phyloP scores from a whole-genome alignment of 1,139 yeast species.

The Waltiozyma sp. region DNA sequence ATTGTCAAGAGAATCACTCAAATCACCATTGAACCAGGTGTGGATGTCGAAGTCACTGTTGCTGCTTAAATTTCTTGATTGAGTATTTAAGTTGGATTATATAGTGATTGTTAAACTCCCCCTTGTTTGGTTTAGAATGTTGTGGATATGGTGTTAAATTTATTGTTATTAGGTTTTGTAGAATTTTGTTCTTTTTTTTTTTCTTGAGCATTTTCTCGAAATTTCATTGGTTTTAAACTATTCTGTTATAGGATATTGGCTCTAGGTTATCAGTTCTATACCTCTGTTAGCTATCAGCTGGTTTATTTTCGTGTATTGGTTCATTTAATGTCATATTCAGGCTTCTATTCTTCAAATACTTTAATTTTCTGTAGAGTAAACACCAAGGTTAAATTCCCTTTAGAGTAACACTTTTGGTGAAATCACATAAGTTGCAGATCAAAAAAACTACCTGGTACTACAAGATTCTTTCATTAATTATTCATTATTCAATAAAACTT shows the following conservation, averaged over 20 bases:
- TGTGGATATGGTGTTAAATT: constrained; percentile 5
- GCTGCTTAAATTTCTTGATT: constrained; percentile 23
- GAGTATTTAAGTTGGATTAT: not conserved
- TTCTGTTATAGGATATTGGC: constrained; percentile 5
- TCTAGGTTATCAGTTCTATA: constrained; percentile 21
- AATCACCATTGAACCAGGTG: constrained; percentile 78
- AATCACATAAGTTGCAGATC: too few species aligned
- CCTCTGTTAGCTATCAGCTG: constrained; percentile 22
- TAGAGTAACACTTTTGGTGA: too few species aligned
- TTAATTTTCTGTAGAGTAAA: too few species aligned
- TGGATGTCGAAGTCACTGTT: constrained; percentile 45
- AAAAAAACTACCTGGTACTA: too few species aligned
- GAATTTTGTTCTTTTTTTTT: not conserved
- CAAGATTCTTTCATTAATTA: too few species aligned
- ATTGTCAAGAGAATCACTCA: constrained; percentile 94
- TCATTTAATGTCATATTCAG: constrained; percentile 8
- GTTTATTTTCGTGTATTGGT: constrained; percentile 12
- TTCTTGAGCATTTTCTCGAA: too few species aligned
- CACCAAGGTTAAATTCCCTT: too few species aligned
- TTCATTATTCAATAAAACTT: too few species aligned
- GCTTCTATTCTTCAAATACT: not conserved
- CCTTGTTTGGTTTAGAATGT: not conserved
- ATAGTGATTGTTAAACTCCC: not conserved
- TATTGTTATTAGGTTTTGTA: constrained; percentile 2
- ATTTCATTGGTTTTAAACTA: not conserved